Evolutionary conservation across 2,329 filamentous ascomycete species (phyloP).

Genomic region (Colletotrichum spaethianum): DNA sequence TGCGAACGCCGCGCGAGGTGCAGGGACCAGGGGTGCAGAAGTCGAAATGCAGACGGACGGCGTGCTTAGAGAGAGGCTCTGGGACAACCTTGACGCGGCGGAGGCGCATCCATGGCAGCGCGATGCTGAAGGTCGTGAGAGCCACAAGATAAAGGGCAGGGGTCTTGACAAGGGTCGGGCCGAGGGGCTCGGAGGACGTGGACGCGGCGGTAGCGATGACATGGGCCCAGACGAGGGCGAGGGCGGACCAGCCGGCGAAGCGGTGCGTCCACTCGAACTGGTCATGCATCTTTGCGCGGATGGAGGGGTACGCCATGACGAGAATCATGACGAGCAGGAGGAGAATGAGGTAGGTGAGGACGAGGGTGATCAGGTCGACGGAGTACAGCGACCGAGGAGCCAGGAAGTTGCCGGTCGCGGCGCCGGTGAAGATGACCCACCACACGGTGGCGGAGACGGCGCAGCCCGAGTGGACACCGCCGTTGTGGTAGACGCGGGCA

Average conservation of each 20-base stretch:
- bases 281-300: conserved; percentile 76
- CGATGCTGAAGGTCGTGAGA: conserved; percentile 74
- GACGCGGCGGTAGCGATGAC: conserved; percentile 66
- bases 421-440: conserved; percentile 60
- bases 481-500: conserved; percentile 67
- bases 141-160: conserved; percentile 77
- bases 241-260: conserved; percentile 78
- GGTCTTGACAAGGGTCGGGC: conserved; percentile 53
- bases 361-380: conserved; percentile 53
- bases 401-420: conserved; percentile 49
- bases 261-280: conserved; percentile 80
- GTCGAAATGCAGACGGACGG: conserved; percentile 79
- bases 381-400: conserved; percentile 47
- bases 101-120: conserved; percentile 81
- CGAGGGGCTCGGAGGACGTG: conserved; percentile 53
- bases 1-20: conserved; percentile 57
- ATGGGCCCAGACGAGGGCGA: conserved; percentile 76
- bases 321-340: conserved; percentile 72
- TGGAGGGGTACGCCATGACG: conserved; percentile 72
- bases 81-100: conserved; percentile 77
- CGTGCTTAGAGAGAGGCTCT: conserved; percentile 80
- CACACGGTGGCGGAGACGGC: conserved; percentile 65
- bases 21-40: conserved; percentile 69
- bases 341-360: conserved; percentile 71
- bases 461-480: conserved; percentile 66